phyloP scores from a whole-genome alignment of 2,329 filamentous ascomycete species.

The Clonostachys rhizophaga region DNA sequence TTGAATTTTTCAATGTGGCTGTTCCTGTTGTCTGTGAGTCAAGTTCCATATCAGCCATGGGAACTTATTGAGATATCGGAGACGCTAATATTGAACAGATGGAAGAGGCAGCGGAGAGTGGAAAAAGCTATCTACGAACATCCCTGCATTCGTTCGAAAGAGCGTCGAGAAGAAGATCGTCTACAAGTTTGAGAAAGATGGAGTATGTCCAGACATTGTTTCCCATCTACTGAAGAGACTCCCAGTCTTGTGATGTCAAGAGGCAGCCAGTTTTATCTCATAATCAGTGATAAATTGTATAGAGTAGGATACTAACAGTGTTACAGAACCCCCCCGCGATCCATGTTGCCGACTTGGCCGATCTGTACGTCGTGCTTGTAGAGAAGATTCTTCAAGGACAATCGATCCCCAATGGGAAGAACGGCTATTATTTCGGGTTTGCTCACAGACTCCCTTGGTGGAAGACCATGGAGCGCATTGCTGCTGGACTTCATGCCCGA shows the following conservation, averaged over 20 bases:
- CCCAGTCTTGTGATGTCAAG: too few relatives aligned
- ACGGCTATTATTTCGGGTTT: constrained; percentile 25
- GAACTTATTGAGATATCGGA: too few relatives aligned
- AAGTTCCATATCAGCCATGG: too few relatives aligned
- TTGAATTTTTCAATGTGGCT: too few relatives aligned
- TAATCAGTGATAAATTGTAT: neutral
- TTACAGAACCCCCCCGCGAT: constrained; percentile 10
- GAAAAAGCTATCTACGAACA: constrained; percentile 23
- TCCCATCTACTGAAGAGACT: neutral
- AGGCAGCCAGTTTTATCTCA: too few relatives aligned
- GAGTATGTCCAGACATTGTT: constrained; percentile 12
- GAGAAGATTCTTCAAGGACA: constrained; percentile 4
- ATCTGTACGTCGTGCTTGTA: constrained; percentile 18
- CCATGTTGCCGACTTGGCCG: constrained; percentile 13
- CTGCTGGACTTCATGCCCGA: constrained; percentile 14
- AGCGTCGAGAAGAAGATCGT: constrained; percentile 18
- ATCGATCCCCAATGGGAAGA: constrained; percentile 12
- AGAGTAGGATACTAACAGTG: neutral
- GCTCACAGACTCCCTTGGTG: constrained; percentile 19
- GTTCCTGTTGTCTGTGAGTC: too few relatives aligned
- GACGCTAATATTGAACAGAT: constrained; percentile 11
- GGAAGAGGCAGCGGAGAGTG: constrained; percentile 21
- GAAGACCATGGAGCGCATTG: constrained; percentile 18
- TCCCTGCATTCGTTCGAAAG: constrained; percentile 19
- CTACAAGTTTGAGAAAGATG: constrained; percentile 23